Conservation (phyloP, 495 filamentous ascomycete species). For the Lepidopterella palustris region DNA sequence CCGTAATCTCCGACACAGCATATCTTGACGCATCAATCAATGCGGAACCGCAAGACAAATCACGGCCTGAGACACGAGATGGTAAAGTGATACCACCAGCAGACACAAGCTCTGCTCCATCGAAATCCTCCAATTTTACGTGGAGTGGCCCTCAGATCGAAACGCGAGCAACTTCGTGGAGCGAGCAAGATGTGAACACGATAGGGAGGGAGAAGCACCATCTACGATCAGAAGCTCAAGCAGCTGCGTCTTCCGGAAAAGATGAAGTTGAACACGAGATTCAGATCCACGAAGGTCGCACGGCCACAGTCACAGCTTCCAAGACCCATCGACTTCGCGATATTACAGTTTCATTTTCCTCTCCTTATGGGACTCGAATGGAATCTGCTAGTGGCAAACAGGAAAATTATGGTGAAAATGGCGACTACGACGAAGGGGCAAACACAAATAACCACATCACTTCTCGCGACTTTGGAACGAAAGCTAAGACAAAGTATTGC, state of each 20-base stretch:
- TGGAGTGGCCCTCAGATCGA: slow-evolving; percentile 36
- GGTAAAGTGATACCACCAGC: slow-evolving; percentile 17
- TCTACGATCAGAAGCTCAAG: slow-evolving; percentile 2
- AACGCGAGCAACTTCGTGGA: slow-evolving; percentile 39
- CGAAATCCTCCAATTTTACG: slow-evolving; percentile 30
- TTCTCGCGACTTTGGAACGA: neutral
- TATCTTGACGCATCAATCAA: slow-evolving; percentile 8
- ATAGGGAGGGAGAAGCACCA: slow-evolving; percentile 15
- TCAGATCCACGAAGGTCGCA: slow-evolving; percentile 29
- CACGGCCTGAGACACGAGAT: slow-evolving; percentile 31
- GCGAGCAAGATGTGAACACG: slow-evolving; percentile 22
- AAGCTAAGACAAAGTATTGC: neutral
- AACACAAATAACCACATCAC: neutral
- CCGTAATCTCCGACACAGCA: neutral
- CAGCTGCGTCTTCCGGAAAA: slow-evolving; percentile 14
- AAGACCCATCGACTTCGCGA: slow-evolving; percentile 8
- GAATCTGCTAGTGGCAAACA: neutral
- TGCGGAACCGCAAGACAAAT: neutral
- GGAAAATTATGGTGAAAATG: neutral
- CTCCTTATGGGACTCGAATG: slow-evolving; percentile 7
- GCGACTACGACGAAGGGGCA: neutral
- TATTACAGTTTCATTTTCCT: slow-evolving; percentile 28
- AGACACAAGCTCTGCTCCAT: slow-evolving; percentile 35
- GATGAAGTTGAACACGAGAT: slow-evolving; percentile 34
- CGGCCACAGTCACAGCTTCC: neutral